Evolutionary conservation across 2,329 filamentous ascomycete genomes (phyloP), one percentile per base, ranked within the genome.

Genomic region (Diplodia intermedia): DNA sequence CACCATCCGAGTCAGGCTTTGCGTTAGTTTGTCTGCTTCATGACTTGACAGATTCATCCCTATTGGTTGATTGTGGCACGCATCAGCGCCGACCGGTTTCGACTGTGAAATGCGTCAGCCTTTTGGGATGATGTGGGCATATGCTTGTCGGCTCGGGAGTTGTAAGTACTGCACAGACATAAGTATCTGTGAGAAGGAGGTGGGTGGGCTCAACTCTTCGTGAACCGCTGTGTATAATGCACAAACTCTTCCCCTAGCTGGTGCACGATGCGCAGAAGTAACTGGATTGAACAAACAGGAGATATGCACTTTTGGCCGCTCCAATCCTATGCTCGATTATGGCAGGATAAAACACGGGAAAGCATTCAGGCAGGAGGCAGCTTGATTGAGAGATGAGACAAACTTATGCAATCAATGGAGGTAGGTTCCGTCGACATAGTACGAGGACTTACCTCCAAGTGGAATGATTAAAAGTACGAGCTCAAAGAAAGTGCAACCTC

Each of bases 401-500:
- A n/a, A 47, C 43, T 47, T 47, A 20, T n/a, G n/a, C 43, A 20
- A 47, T 47, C 43, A 47, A n/a, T 47, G n/a, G 8, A 12, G 36
- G 36, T 12, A 47, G 6, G 18, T 47, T 9, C n/a, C 43, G 9
- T 11, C 9, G 43, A 9, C 43, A 20, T 20, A 7, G 9, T 20
- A 9, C 3, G 43, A 47, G 8, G 43, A 20, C 43, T 47, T 20
- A 47, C 43, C 43, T 11, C 9, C 14, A 47, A 4, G 54, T 23
- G 4, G 11, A 3, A 38, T 4, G 36, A 20, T 63, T 20, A 63
- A 23, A 2, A 38, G 31, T 63, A 63, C 5, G 60, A 63, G 18
- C 60, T 63, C 47, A 63, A 63, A 20, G 65, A 67, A 20, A 67
- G 11, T 3, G 53, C 43, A 18, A 67, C 29, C 31, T 67, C 65